Evolutionary conservation across 2,329 filamentous ascomycete species (phyloP).

Genomic region (Colletotrichum sp.): DNA sequence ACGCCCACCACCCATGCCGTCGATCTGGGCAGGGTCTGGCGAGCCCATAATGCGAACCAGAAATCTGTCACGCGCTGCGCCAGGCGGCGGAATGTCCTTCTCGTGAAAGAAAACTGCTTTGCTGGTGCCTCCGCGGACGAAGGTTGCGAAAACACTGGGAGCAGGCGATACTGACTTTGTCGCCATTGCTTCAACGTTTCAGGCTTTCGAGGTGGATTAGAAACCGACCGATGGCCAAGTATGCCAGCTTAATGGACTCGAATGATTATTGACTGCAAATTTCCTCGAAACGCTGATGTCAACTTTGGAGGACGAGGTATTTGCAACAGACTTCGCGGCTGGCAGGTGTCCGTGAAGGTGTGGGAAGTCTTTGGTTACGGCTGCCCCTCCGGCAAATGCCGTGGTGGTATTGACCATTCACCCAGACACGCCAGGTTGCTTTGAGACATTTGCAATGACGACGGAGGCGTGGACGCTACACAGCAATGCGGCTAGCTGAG

Average conservation of each 20-base stretch:
- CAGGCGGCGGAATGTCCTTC: constrained; percentile 50
- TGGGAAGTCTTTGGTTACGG: background rate
- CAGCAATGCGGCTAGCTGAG: background rate
- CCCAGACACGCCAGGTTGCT: background rate
- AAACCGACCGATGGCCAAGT: background rate
- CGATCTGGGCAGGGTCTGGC: constrained; percentile 61
- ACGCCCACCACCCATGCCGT: constrained; percentile 60
- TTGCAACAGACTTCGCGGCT: background rate
- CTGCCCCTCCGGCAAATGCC: background rate
- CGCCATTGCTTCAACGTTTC: background rate
- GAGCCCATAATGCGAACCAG: constrained; percentile 59
- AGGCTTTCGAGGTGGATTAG: background rate
- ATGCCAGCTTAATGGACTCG: background rate
- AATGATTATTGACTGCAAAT: background rate
- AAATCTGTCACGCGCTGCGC: constrained; percentile 50
- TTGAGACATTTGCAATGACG: background rate
- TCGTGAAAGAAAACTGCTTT: constrained; percentile 50
- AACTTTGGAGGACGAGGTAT: background rate
- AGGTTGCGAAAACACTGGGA: background rate
- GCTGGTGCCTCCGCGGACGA: background rate
- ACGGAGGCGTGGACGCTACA: background rate
- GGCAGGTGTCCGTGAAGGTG: background rate
- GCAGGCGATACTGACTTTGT: background rate
- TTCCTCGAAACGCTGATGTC: background rate
- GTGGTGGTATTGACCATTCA: background rate